Evolutionary conservation across 305 asterid genomes (phyloP).

Genomic region (Fraxinus ornus): DNA sequence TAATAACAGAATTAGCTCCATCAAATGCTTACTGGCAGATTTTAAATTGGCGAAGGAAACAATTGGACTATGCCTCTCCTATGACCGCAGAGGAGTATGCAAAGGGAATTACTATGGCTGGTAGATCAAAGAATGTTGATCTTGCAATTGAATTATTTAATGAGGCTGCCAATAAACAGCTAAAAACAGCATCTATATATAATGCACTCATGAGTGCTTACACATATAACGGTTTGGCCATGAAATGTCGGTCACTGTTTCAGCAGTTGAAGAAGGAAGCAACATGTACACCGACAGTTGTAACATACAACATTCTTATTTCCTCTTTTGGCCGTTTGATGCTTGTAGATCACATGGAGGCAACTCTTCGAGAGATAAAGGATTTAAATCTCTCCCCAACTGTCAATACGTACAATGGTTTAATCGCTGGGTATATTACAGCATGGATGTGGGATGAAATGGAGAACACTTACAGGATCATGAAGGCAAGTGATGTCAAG

Average conservation of each 20-base stretch:
- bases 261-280: constrained; percentile 53
- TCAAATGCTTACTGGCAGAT: constrained; percentile 47
- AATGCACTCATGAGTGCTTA: constrained; percentile 76
- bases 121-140: constrained; percentile 46
- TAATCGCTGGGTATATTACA: constrained; percentile 73
- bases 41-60: constrained; percentile 73
- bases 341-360: constrained; percentile 78
- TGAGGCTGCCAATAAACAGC: constrained; percentile 58
- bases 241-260: constrained; percentile 55
- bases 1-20: constrained; percentile 1
- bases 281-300: constrained; percentile 58
- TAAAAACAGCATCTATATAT: constrained; percentile 46
- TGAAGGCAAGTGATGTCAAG: constrained; percentile 49
- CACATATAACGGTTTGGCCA: constrained; percentile 42
- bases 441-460: constrained; percentile 84
- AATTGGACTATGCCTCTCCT: constrained; percentile 42
- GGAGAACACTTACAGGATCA: constrained; percentile 56
- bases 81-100: constrained; percentile 68
- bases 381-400: constrained; percentile 51
- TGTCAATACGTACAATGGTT: constrained; percentile 45
- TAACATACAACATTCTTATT: constrained; percentile 79
- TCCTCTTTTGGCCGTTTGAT: constrained; percentile 60
- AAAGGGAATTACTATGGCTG: constrained; percentile 58
- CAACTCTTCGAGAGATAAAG: constrained; percentile 40
- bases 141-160: constrained; percentile 66